phyloP scores from a whole-genome alignment of 192 early-diverging fungal genomes.

The Backusella australiensis region DNA sequence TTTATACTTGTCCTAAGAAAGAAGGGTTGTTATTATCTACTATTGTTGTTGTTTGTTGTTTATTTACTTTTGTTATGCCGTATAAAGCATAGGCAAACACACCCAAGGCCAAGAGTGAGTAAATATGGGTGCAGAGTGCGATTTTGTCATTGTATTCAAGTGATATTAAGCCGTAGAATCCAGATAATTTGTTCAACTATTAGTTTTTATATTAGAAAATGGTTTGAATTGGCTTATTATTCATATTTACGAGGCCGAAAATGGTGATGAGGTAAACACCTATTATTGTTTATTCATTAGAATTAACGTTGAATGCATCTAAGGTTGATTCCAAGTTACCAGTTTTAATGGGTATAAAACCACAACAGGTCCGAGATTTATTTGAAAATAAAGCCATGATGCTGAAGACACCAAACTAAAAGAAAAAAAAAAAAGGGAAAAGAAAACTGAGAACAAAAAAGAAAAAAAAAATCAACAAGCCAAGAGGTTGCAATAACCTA shows the following conservation, averaged over 20 bases:
- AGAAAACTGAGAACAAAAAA: background rate
- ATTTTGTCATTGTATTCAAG: constrained; percentile 21
- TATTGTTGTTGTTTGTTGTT: background rate
- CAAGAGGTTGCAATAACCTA: background rate
- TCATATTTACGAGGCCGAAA: constrained; percentile 5
- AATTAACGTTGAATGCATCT: background rate
- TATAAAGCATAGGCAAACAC: constrained; percentile 23
- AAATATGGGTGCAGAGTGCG: constrained; percentile 26
- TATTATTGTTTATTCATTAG: background rate
- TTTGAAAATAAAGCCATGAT: constrained; percentile 7
- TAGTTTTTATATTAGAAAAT: background rate
- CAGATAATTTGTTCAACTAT: constrained; percentile 41
- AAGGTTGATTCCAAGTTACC: background rate
- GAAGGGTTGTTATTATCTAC: no score
- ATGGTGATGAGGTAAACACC: constrained; percentile 18
- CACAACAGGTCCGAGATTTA: constrained; percentile 4
- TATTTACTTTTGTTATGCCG: constrained; percentile 30
- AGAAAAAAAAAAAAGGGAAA: background rate
- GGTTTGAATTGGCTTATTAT: background rate
- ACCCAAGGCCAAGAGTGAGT: constrained; percentile 27
- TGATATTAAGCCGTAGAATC: constrained; percentile 34
- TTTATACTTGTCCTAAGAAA: constrained; percentile 14
- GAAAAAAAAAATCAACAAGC: background rate
- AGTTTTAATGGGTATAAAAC: constrained; percentile 12
- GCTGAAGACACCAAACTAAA: background rate